Conservation (phyloP, 176 grass and related monocot genomes). For the Carex myosuroides region DNA sequence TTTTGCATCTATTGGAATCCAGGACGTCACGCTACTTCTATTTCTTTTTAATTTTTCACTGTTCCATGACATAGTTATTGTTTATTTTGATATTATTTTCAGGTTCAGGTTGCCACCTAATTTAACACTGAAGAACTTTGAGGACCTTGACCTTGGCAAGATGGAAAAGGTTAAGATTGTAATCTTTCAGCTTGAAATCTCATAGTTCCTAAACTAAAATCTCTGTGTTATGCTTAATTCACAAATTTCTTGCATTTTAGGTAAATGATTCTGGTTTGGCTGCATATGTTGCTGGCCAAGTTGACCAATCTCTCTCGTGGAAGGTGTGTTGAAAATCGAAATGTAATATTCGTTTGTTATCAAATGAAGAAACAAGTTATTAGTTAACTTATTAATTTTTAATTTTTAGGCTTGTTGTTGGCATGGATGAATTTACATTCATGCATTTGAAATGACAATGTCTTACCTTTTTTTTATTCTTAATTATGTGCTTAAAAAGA, state of each 20-base stretch:
- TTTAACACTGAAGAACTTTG: slow-evolving; percentile 78
- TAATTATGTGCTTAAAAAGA: neutral
- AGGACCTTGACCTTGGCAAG: slow-evolving; percentile 57
- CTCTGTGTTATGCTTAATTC: neutral
- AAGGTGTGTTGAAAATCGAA: slow-evolving; percentile 36
- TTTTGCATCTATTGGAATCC: neutral
- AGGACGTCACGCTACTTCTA: neutral
- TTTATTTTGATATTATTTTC: neutral
- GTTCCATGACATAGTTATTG: neutral
- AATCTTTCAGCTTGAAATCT: neutral
- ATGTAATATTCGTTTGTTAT: neutral
- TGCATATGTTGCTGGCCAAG: slow-evolving; percentile 57
- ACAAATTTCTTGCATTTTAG: slow-evolving; percentile 35
- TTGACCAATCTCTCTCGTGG: slow-evolving; percentile 73
- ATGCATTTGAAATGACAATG: neutral
- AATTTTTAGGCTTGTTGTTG: neutral
- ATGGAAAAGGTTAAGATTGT: slow-evolving; percentile 54
- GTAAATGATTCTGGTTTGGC: slow-evolving; percentile 68
- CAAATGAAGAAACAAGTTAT: no score
- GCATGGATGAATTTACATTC: neutral
- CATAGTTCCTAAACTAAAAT: neutral
- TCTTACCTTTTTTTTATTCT: neutral
- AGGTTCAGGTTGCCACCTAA: slow-evolving; percentile 74
- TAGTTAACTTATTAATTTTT: neutral
- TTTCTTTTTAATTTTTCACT: neutral